phyloP scores from a whole-genome alignment of 1,284 basidiomycete species.

The Farysia itapuensis region DNA sequence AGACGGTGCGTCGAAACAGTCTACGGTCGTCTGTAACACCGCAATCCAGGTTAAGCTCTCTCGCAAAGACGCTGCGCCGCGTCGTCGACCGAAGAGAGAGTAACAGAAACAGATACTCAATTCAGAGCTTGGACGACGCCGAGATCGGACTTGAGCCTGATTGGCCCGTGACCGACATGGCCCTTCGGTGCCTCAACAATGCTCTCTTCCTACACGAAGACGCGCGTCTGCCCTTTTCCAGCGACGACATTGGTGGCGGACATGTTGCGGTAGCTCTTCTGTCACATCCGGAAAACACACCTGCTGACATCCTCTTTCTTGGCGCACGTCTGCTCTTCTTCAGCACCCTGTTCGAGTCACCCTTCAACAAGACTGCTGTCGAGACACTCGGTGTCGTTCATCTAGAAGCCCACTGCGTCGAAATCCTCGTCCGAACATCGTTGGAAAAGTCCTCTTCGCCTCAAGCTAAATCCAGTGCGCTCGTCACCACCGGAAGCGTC shows the following conservation, averaged over 20 bases:
- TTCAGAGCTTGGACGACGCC: slow-evolving; percentile 12
- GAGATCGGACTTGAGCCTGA: slow-evolving; percentile 14
- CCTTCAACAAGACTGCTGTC: slow-evolving; percentile 44
- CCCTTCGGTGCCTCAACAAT: slow-evolving; percentile 52
- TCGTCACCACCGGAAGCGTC: slow-evolving; percentile 16
- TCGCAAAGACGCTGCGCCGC: slow-evolving; percentile 19
- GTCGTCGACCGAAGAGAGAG: slow-evolving; percentile 12
- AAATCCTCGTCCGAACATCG: slow-evolving; percentile 13
- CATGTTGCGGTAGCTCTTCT: slow-evolving; percentile 27
- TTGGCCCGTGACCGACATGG: slow-evolving; percentile 42
- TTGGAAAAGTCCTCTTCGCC: slow-evolving; percentile 7
- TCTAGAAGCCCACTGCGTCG: slow-evolving; percentile 16
- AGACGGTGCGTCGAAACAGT: slow-evolving; percentile 1
- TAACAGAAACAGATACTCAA: slow-evolving; percentile 4
- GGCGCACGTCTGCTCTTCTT: slow-evolving; percentile 47
- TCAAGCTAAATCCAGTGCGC: slow-evolving; percentile 3
- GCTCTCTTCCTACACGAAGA: slow-evolving; percentile 44
- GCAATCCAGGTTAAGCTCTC: not conserved
- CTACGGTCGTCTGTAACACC: not conserved
- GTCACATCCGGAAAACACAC: slow-evolving; percentile 14
- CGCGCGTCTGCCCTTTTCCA: slow-evolving; percentile 23
- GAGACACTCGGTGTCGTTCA: slow-evolving; percentile 19
- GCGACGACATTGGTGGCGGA: slow-evolving; percentile 34
- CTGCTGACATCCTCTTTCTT: slow-evolving; percentile 45
- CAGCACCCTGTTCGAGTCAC: slow-evolving; percentile 49